phyloP scores from a whole-genome alignment of 179 eudicot genomes.

The Beta corolliflora region DNA sequence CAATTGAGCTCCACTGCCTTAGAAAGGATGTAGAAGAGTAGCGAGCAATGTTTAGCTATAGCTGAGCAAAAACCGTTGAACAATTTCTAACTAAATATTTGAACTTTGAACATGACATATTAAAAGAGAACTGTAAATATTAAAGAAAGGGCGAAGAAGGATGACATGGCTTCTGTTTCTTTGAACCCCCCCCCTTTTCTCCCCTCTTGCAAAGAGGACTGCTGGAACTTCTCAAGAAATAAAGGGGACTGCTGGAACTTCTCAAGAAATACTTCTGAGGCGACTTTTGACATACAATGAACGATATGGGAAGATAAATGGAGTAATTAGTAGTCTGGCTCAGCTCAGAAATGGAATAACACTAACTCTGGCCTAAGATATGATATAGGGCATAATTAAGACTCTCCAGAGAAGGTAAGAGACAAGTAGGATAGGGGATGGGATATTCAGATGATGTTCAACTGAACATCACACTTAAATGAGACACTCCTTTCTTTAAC shows the following conservation, averaged over 20 bases:
- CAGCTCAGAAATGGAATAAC: neutral
- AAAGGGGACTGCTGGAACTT: neutral
- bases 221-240: neutral
- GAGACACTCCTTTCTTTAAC: neutral
- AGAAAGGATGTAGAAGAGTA: neutral
- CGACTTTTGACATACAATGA: neutral
- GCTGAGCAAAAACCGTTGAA: neutral
- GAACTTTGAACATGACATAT: neutral
- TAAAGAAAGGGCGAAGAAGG: neutral
- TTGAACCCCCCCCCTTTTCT: neutral
- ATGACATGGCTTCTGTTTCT: neutral
- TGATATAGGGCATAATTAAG: neutral
- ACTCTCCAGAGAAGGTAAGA: neutral
- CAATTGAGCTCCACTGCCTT: neutral
- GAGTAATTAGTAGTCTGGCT: neutral
- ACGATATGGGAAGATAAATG: neutral
- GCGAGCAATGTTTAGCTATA: neutral
- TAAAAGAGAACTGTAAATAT: neutral
- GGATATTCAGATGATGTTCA: neutral
- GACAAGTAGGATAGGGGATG: neutral
- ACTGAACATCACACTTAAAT: neutral
- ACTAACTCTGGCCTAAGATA: neutral
- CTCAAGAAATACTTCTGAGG: neutral
- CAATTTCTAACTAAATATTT: neutral
- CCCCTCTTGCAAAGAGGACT: neutral